Conservation (phyloP, 2,329 filamentous ascomycete genomes). For the Cordyceps tenuipes region DNA sequence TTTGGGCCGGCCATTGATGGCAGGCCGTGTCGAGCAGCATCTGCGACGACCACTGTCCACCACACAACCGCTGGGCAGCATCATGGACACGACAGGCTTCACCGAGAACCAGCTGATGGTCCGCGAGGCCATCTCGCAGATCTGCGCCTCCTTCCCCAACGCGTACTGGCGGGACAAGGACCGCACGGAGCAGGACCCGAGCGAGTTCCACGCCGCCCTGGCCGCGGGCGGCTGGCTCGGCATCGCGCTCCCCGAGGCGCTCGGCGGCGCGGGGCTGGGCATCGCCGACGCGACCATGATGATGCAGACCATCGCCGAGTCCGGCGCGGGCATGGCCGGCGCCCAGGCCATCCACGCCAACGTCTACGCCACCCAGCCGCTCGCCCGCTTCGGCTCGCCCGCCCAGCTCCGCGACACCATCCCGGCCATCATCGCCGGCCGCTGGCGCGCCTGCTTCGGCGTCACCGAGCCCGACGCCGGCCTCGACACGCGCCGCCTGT, state of each 20-base stretch:
- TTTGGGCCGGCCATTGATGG: background rate
- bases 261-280: conserved; percentile 67
- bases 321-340: conserved; percentile 70
- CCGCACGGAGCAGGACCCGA: conserved; percentile 60
- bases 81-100: conserved; percentile 69
- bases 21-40: too few relatives aligned
- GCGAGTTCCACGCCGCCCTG: conserved; percentile 66
- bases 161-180: conserved; percentile 72
- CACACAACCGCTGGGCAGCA: conserved; percentile 23
- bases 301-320: conserved; percentile 74
- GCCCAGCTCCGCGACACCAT: conserved; percentile 57
- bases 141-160: conserved; percentile 64
- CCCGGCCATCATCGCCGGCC: conserved; percentile 62
- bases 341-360: conserved; percentile 56
- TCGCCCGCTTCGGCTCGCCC: conserved; percentile 62
- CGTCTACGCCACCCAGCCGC: conserved; percentile 67
- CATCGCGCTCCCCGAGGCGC: conserved; percentile 65
- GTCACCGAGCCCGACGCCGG: conserved; percentile 80
- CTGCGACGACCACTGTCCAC: conserved; percentile 25
- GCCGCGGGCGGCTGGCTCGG: conserved; percentile 74
- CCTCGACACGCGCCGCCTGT: conserved; percentile 65
- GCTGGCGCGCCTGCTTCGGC: conserved; percentile 68
- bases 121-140: conserved; percentile 57
- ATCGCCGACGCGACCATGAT: conserved; percentile 82
- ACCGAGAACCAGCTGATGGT: conserved; percentile 65